phyloP scores from a whole-genome alignment of 345 rosid species.

The Tarenaya hassleriana region DNA sequence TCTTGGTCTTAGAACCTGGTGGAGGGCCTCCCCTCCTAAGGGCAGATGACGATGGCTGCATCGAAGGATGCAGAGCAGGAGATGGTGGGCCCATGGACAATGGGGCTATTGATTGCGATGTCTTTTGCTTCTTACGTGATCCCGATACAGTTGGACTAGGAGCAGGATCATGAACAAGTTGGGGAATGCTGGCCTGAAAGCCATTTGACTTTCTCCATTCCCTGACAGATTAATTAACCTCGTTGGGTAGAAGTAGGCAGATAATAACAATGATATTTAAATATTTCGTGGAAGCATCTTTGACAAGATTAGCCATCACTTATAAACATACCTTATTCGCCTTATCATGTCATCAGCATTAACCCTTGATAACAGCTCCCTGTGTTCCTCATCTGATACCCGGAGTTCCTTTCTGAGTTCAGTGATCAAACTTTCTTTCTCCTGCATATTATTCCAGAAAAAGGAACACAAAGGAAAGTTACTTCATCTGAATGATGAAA shows the following conservation, averaged over 20 bases:
- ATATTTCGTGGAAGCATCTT: too few relatives aligned
- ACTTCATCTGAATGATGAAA: slow-evolving; percentile 1
- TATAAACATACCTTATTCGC: slow-evolving; percentile 65
- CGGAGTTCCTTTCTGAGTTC: slow-evolving; percentile 93
- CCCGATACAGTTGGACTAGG: slow-evolving; percentile 88
- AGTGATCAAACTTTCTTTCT: slow-evolving; percentile 87
- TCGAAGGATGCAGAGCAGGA: slow-evolving; percentile 65
- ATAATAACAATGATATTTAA: not conserved
- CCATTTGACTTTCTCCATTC: slow-evolving; percentile 88
- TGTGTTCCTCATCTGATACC: slow-evolving; percentile 95
- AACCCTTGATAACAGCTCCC: slow-evolving; percentile 78
- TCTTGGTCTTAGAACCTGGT: slow-evolving; percentile 60
- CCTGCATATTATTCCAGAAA: slow-evolving; percentile 38
- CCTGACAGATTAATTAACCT: slow-evolving; percentile 33
- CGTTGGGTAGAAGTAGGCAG: slow-evolving; percentile 2
- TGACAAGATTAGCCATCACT: not conserved
- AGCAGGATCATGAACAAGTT: slow-evolving; percentile 51
- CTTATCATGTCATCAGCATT: slow-evolving; percentile 76
- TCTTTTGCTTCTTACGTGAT: slow-evolving; percentile 81
- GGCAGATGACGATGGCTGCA: slow-evolving; percentile 80
- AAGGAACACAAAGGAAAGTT: not conserved
- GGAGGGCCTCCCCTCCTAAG: slow-evolving; percentile 67
- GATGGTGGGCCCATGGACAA: slow-evolving; percentile 72
- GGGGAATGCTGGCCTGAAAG: slow-evolving; percentile 59
- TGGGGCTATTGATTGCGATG: slow-evolving; percentile 71